A percentile compares a stretch with the other conserved stretches of the same genome.
Evolutionary conservation across 768 basidiomycete species (phyloP).

Genomic region (Amanita molliuscula): DNA sequence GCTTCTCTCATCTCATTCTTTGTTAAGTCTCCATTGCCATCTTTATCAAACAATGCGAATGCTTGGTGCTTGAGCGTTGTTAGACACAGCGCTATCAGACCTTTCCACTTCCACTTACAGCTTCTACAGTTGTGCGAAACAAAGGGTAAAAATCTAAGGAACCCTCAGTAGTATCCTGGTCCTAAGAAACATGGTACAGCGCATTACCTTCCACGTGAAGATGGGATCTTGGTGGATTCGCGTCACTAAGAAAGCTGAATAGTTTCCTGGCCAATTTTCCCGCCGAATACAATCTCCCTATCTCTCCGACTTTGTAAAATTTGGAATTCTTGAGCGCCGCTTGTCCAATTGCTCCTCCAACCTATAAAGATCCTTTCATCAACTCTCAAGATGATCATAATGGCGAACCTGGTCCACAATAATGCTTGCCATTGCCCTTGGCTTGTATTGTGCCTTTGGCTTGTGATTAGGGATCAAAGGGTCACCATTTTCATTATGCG

Average conservation of each 20-base stretch:
- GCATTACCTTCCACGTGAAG: constrained; percentile 55
- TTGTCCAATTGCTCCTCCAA: constrained; percentile 59
- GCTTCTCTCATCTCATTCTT: constrained; percentile 77
- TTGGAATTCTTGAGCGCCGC: constrained; percentile 59
- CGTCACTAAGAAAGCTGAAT: constrained; percentile 50
- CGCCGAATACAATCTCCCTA: constrained; percentile 46
- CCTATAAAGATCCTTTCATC: constrained; percentile 13
- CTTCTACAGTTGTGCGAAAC: constrained; percentile 62
- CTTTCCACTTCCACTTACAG: constrained; percentile 29
- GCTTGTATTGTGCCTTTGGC: constrained; percentile 27
- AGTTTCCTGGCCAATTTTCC: constrained; percentile 58
- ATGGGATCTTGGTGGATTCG: constrained; percentile 47
- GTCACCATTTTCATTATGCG: constrained; percentile 11
- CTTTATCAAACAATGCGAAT: constrained; percentile 67
- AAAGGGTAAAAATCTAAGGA: constrained; percentile 65
- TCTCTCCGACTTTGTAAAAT: constrained; percentile 35
- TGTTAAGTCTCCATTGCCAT: constrained; percentile 73
- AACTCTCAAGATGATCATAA: neutral
- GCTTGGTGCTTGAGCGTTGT: constrained; percentile 40
- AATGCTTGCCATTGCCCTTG: constrained; percentile 48
- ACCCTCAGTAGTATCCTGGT: constrained; percentile 1
- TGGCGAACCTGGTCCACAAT: constrained; percentile 54
- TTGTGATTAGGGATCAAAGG: constrained; percentile 2
- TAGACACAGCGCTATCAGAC: constrained; percentile 5
- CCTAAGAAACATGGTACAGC: neutral